Evolutionary conservation across 208 protist genomes (phyloP), one percentile per base, ranked within the genome.

Genomic region (Angomonas ambiguus): DNA sequence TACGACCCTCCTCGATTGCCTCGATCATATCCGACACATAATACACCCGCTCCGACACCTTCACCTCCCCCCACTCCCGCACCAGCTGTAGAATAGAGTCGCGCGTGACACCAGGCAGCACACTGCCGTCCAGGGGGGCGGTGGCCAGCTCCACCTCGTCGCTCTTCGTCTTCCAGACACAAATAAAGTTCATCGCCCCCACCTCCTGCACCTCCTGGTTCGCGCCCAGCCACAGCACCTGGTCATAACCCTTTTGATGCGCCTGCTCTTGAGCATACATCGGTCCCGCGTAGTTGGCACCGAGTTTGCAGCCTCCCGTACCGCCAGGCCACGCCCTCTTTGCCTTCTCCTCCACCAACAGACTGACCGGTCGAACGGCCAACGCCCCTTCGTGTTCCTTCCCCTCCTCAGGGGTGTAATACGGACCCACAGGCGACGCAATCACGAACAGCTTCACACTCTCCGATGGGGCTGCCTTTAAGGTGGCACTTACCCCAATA

Each of bases 211-310:
- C 75, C 31, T 97, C 64, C 20, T 93, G 69, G 28, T 94, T 71
- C 8, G 96, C 69, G 22, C 94, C 94, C 8, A 99, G 88, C 98
- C 98, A 99, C 30, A 99, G 69, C 25, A 99, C 85, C 82, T 99
- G 98, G 22, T 77, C 65, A 78, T 92, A 99, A 35, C 98, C 98
- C 31, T 87, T 70, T n/a, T 83, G 73, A 5, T 72, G 71, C 6
- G 97, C 98, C 33, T 94, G 71, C 25, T 80, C 42, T 78, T 98
- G 91, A 25, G 83, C 77, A 18, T 93, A 59, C 57, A 99, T 82
- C 6, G 91, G 87, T 1, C 85, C 87, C 0, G 88, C 95, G 71
- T 98, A 98, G 76, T 98, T 98, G 10, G 87, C 86, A 27, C 97
- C 97, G 11, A 97, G 64, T 74, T 99, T 99, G 49, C 35, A 71